phyloP scores from a whole-genome alignment of 345 rosid species.

The Melaleuca alternifolia region DNA sequence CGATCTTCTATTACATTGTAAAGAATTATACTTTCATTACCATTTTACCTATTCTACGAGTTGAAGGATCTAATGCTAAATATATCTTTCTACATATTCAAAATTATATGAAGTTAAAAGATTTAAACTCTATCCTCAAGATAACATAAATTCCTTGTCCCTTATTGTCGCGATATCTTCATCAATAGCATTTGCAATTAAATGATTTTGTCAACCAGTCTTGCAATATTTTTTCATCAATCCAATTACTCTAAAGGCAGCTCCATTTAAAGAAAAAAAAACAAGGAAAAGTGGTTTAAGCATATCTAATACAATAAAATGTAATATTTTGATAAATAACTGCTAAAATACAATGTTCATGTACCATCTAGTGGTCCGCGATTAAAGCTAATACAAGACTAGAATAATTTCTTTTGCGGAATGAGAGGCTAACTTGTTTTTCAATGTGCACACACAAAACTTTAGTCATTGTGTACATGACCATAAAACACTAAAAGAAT shows the following conservation, averaged over 20 bases:
- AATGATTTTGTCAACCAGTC: background rate
- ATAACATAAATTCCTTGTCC: background rate
- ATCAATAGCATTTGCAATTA: background rate
- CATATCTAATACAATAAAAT: no score
- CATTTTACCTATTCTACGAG: background rate
- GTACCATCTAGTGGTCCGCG: no score
- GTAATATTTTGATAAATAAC: no score
- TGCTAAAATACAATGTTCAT: no score
- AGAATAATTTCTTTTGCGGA: no score
- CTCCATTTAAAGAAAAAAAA: background rate
- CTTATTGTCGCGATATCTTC: background rate
- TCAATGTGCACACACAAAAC: no score
- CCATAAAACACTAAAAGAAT: background rate
- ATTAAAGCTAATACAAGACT: no score
- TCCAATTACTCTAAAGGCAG: background rate
- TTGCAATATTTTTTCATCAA: background rate
- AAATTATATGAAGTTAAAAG: background rate
- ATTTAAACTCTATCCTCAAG: background rate
- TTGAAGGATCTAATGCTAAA: background rate
- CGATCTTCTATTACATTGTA: background rate
- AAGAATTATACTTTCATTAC: background rate
- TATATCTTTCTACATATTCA: background rate
- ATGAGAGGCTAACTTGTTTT: no score
- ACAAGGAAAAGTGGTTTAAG: background rate
- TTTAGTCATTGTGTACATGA: background rate